Percentiles rank a stretch among this genome's conserved stretches.
Conservation (phyloP, 2,329 filamentous ascomycete species). For the Penicillium sp. region DNA sequence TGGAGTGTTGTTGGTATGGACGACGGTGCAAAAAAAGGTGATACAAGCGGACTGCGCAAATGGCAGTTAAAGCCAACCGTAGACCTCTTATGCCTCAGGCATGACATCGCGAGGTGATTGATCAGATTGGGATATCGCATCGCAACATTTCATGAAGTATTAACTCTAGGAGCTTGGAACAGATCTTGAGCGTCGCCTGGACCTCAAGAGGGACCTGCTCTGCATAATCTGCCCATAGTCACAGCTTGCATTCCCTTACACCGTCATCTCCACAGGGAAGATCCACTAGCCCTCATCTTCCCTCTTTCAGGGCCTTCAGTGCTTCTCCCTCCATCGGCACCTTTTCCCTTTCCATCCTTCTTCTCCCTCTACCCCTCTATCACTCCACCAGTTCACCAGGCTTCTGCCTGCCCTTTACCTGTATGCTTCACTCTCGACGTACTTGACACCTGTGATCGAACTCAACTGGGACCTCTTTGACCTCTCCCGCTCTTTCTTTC, state of each 20-base stretch:
- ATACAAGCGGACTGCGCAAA: slow-evolving; percentile 22
- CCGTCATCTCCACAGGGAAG: slow-evolving; percentile 30
- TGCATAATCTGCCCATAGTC: slow-evolving; percentile 1
- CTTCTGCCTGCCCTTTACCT: slow-evolving; percentile 15
- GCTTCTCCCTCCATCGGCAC: slow-evolving; percentile 7
- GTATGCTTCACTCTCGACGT: slow-evolving; percentile 1
- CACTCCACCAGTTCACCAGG: slow-evolving; percentile 17
- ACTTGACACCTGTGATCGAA: slow-evolving; percentile 6
- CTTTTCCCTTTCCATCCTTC: slow-evolving; percentile 17
- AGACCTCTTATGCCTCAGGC: slow-evolving; percentile 5
- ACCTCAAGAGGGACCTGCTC: background rate
- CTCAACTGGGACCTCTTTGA: slow-evolving; percentile 5
- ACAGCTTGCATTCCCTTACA: slow-evolving; percentile 12
- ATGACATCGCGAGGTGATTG: slow-evolving; percentile 18
- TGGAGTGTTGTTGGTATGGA: slow-evolving; percentile 18
- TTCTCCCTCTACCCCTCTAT: slow-evolving; percentile 1
- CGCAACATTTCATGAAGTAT: background rate
- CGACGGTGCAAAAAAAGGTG: slow-evolving; percentile 31
- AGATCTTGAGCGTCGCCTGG: background rate
- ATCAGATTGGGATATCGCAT: slow-evolving; percentile 15
- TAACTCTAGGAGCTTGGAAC: background rate
- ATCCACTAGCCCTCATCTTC: slow-evolving; percentile 31
- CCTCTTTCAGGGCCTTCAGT: slow-evolving; percentile 13
- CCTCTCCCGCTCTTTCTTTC: slow-evolving; percentile 8
- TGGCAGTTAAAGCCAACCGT: slow-evolving; percentile 21